phyloP scores from a whole-genome alignment of 495 filamentous ascomycete genomes.

The Pseudomonodictys pantanalensis region DNA sequence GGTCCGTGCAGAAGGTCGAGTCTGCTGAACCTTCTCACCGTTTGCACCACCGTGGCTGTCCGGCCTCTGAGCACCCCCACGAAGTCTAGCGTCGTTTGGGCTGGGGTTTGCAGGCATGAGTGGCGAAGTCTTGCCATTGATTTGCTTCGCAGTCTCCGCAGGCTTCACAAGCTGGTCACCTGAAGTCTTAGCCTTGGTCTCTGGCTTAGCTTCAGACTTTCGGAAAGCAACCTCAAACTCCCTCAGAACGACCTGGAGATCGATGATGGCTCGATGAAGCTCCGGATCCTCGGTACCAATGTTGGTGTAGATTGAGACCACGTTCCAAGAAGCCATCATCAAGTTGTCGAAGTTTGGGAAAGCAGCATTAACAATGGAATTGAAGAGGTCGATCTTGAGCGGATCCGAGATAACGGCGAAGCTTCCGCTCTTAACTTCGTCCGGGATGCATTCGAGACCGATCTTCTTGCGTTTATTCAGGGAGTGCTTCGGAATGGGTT shows the following conservation, averaged over 20 bases:
- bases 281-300: slow-evolving; percentile 11
- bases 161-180: too few relatives aligned
- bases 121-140: slow-evolving; percentile 1
- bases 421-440: not conserved
- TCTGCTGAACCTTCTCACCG: too few relatives aligned
- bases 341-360: slow-evolving; percentile 19
- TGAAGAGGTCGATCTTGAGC: slow-evolving; percentile 18
- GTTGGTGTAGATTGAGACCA: slow-evolving; percentile 2
- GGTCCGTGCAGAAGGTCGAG: too few relatives aligned
- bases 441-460: slow-evolving; percentile 6
- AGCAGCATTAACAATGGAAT: slow-evolving; percentile 1
- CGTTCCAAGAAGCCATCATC: slow-evolving; percentile 24
- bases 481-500: slow-evolving; percentile 2
- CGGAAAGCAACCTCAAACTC: slow-evolving; percentile 2
- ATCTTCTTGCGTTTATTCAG: slow-evolving; percentile 11
- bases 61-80: too few relatives aligned
- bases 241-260: slow-evolving; percentile 1
- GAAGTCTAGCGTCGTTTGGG: too few relatives aligned
- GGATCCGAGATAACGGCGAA: slow-evolving; percentile 6
- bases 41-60: too few relatives aligned
- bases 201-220: too few relatives aligned
- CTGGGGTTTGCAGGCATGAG: too few relatives aligned
- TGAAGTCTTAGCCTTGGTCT: too few relatives aligned
- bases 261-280: slow-evolving; percentile 9
- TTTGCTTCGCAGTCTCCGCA: too few relatives aligned